phyloP scores from a whole-genome alignment of 192 early-diverging fungal genomes.

The Lunasporangiospora selenospora region DNA sequence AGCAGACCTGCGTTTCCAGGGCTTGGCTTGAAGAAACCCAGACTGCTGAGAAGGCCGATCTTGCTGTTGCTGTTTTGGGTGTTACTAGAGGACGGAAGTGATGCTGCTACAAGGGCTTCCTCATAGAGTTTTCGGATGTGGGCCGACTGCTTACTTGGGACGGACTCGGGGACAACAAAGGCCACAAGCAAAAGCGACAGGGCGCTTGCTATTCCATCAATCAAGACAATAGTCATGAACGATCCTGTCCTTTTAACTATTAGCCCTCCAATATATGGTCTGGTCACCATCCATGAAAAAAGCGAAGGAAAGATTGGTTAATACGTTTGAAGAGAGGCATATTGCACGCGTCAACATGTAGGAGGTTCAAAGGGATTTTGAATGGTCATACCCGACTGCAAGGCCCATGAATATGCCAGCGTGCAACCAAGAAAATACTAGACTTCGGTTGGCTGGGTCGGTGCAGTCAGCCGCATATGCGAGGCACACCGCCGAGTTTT shows the following conservation, averaged over 20 bases:
- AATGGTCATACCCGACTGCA: constrained; percentile 27
- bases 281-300: neutral
- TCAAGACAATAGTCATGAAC: constrained; percentile 23
- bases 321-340: too few relatives aligned
- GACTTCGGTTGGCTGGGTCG: constrained; percentile 8
- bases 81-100: neutral
- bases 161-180: constrained; percentile 27
- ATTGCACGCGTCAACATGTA: too few relatives aligned
- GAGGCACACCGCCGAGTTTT: constrained; percentile 15
- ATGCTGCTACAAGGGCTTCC: neutral
- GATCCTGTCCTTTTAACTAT: neutral
- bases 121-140: constrained; percentile 30
- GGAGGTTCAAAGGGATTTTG: too few relatives aligned
- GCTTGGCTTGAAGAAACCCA: constrained; percentile 22
- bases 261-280: constrained; percentile 8
- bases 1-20: constrained; percentile 28
- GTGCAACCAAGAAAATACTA: constrained; percentile 23
- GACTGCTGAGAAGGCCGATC: constrained; percentile 5
- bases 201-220: neutral
- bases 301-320: neutral
- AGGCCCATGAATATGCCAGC: constrained; percentile 28
- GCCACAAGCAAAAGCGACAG: neutral
- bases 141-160: constrained; percentile 19
- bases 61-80: constrained; percentile 10
- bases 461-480: constrained; percentile 45